Percentiles rank a stretch among this genome's conserved stretches.
Conservation (phyloP, 2,329 filamentous ascomycete genomes). For the Colletotrichum horii region DNA sequence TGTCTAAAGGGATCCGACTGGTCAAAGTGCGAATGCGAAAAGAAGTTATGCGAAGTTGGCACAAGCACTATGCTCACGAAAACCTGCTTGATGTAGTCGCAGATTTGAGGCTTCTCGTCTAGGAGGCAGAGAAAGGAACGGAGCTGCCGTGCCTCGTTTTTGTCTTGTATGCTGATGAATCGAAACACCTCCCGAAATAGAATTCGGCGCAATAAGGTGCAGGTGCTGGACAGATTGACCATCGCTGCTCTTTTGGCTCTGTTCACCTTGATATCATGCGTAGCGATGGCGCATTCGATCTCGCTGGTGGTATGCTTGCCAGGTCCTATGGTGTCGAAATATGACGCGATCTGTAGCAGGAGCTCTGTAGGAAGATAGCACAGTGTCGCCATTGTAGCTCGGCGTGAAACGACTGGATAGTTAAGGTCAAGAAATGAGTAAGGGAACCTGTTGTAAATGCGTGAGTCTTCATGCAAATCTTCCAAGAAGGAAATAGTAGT, state of each 20-base stretch:
- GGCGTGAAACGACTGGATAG: neutral
- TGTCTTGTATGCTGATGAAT: neutral
- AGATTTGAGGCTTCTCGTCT: neutral
- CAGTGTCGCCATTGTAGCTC: neutral
- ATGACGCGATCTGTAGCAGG: neutral
- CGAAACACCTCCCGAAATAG: neutral
- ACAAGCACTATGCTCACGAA: neutral
- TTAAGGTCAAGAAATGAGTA: neutral
- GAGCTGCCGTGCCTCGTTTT: neutral
- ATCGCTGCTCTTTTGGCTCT: neutral
- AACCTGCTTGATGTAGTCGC: neutral
- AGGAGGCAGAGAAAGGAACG: accelerated
- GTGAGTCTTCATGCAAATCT: neutral
- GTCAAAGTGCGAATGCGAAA: neutral
- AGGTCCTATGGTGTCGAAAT: accelerated
- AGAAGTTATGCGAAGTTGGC: neutral
- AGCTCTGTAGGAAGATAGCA: neutral
- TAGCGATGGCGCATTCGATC: neutral
- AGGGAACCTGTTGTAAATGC: neutral
- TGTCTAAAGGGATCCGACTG: neutral
- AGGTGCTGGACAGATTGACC: neutral
- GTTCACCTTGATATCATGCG: neutral
- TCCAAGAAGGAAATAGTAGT: no score
- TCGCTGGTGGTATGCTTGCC: neutral
- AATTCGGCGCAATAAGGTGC: neutral